Base-by-base conservation (phyloP, 768 basidiomycete genomes). In the Leucocoprinus birnbaumii region DNA sequence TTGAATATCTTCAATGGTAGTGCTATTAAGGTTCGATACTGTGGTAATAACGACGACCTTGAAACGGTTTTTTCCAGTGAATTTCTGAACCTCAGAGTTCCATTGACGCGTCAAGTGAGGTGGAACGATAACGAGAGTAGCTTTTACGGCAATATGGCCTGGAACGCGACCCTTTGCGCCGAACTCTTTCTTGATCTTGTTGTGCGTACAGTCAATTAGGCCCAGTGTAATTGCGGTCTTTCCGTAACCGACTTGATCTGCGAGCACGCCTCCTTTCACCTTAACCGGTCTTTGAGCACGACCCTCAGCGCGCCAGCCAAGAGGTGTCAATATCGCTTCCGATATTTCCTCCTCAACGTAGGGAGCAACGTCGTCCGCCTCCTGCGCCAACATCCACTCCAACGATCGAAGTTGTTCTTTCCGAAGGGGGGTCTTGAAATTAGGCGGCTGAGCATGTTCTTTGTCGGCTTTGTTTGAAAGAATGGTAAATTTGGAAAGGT, bases 181-280 rank as follows among this genome's bases (percentile, higher is more conserved):
- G 59, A 87, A 83, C 59, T 89, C 87, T 57, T 79, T 73, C 52
- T 73, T 69, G 47, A 87, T 81, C 16, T 70, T 69, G 60, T 82
- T 78, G 18, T 74, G 70, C 19, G 85, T 77, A 63, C 86, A 86
- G 63, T 93, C 89, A 58, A 97, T 87, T 56, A 98, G 78, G 18
- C 88, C 94, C 25, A 98, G 79, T 2, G 92, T 94, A 60, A 97
- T 95, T 19, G 94, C 94, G 0, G 95, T 98, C 73, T 98, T 98
- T 16, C 95, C 95, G 64, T 98, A 98, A 48, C 95, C 95, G 57
- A 98, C 95, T 72, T 95, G 89, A 63, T 98, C 95, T 11, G 94
- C 94, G 43, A 97, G 82, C 46, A 97, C 94, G 10, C 95, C 94
- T 16, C 95, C 94, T 52, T 90, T 80, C 40, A 97, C 72, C 56